Conservation (phyloP, 2,329 filamentous ascomycete species). For the Aureobasidium sp. region DNA sequence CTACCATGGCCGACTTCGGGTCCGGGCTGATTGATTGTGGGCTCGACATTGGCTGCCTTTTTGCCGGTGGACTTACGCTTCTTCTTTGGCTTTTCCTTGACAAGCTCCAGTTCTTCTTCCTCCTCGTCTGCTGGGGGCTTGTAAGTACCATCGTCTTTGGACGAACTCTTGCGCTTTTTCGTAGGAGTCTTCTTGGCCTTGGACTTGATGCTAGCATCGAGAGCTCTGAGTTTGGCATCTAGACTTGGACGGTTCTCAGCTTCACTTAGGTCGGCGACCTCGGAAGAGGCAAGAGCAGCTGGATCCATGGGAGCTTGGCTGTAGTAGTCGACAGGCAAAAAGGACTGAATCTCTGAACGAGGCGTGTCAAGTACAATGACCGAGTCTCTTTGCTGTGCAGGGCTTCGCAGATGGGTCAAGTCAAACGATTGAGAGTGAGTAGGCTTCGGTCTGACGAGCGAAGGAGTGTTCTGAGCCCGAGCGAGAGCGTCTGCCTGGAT, state of each 20-base stretch:
- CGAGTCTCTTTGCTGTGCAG: background rate
- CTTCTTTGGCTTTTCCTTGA: conserved; percentile 22
- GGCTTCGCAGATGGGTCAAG: conserved; percentile 4
- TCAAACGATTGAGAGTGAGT: conserved; percentile 3
- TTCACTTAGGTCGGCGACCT: conserved; percentile 5
- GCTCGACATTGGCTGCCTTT: background rate
- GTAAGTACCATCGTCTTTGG: conserved; percentile 26
- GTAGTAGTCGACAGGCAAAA: background rate
- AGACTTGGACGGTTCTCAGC: conserved; percentile 15
- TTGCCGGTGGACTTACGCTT: conserved; percentile 11
- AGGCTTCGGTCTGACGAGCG: conserved; percentile 5
- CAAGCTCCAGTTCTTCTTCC: background rate
- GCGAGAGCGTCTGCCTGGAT: conserved; percentile 23
- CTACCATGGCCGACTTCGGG: conserved; percentile 24
- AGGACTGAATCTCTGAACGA: background rate
- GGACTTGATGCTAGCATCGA: conserved; percentile 21
- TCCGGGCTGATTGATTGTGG: conserved; percentile 17
- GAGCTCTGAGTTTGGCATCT: conserved; percentile 25
- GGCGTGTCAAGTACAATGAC: conserved; percentile 4
- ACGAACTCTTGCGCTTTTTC: conserved; percentile 33
- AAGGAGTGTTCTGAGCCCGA: background rate
- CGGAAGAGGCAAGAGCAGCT: background rate
- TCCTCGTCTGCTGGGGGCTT: conserved; percentile 19
- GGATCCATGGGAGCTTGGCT: conserved; percentile 4
- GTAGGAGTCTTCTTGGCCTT: conserved; percentile 7